These are phyloP conservation scores for Salix arbutifolia DNA, from an alignment of 345 rosid genomes.

Conservation along the genomic window DNA sequence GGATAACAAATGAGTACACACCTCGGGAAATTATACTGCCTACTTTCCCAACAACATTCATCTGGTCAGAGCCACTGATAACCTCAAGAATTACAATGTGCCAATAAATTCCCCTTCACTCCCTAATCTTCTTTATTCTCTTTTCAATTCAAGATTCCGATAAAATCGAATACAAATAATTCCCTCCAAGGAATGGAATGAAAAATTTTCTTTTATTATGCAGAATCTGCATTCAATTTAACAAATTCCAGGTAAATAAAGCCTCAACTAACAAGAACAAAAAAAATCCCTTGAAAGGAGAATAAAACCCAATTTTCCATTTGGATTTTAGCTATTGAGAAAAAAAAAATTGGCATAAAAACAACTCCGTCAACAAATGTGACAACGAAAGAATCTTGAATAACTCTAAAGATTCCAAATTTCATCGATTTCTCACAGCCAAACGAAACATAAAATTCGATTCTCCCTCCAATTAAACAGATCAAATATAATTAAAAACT, in stretches of 20 bases:
- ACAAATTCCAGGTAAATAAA: neutral
- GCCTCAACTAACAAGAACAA: neutral
- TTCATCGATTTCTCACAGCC: neutral
- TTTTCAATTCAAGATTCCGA: constrained; percentile 15
- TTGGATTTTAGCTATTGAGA: constrained; percentile 2
- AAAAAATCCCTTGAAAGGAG: neutral
- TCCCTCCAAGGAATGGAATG: neutral
- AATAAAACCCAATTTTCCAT: neutral
- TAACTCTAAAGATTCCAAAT: neutral
- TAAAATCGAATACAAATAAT: neutral
- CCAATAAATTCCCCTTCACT: constrained; percentile 4
- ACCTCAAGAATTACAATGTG: constrained; percentile 8
- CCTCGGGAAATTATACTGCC: constrained; percentile 85
- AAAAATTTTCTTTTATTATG: neutral
- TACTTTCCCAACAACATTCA: constrained; percentile 87
- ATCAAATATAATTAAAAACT: neutral
- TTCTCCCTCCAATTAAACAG: neutral
- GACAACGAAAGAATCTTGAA: neutral
- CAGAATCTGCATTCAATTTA: constrained; percentile 15
- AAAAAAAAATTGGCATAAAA: neutral
- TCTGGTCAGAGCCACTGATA: constrained; percentile 31
- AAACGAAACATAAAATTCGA: neutral
- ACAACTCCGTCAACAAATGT: neutral
- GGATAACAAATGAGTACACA: constrained; percentile 85
- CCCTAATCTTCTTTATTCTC: constrained; percentile 1